These are phyloP conservation scores for Multifurca ochricompacta DNA, from an alignment of 768 basidiomycete genomes.

Conservation along the genomic window DNA sequence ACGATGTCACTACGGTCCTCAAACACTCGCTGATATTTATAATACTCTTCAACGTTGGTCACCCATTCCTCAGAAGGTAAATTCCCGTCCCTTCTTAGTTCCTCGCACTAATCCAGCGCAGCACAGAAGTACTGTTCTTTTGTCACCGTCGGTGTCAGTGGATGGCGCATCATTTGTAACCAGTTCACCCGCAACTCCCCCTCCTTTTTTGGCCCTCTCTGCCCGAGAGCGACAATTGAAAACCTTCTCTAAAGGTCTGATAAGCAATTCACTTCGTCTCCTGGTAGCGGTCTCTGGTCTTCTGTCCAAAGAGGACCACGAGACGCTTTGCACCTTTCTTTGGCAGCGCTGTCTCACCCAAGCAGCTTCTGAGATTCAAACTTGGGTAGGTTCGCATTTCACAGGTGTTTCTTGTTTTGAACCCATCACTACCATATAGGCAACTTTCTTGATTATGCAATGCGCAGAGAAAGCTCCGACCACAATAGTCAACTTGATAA, in stretches of 20 bases:
- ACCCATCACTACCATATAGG: background rate
- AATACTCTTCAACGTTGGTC: conserved; percentile 6
- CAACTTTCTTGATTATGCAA: conserved; percentile 29
- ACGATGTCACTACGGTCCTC: background rate
- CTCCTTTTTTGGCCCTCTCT: conserved; percentile 5
- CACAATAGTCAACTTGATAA: background rate
- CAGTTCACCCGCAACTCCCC: conserved; percentile 18
- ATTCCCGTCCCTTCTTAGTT: background rate
- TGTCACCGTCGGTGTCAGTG: background rate
- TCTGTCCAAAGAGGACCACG: conserved; percentile 42
- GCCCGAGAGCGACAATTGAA: conserved; percentile 8
- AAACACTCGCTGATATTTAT: conserved; percentile 5
- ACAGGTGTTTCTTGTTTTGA: background rate
- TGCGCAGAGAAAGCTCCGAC: conserved; percentile 7
- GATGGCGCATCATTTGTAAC: background rate
- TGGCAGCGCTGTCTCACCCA: conserved; percentile 49
- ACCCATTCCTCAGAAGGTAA: conserved; percentile 13
- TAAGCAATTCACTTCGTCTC: conserved; percentile 41
- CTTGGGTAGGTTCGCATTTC: conserved; percentile 38
- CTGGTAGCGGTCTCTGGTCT: conserved; percentile 56
- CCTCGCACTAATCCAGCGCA: conserved; percentile 1
- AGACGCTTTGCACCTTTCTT: conserved; percentile 43
- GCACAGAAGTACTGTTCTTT: conserved; percentile 4
- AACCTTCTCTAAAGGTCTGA: conserved; percentile 18
- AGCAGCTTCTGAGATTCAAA: conserved; percentile 32